These are phyloP conservation scores for Arachis monticola DNA, from an alignment of 331 rosid genomes.

Conservation along the genomic window DNA sequence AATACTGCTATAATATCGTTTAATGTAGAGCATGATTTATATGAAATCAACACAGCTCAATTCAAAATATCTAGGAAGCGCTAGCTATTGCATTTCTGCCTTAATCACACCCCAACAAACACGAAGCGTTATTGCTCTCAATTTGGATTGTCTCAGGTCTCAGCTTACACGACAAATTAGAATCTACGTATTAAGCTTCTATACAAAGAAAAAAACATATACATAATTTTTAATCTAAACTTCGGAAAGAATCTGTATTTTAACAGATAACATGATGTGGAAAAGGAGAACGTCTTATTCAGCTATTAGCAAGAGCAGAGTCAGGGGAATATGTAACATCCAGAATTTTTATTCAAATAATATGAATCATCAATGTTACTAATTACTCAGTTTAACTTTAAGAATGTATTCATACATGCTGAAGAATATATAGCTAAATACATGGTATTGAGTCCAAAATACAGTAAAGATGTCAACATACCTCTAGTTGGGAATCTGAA, in stretches of 20 bases:
- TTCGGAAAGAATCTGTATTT: neutral
- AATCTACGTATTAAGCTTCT: conserved; percentile 10
- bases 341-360: neutral
- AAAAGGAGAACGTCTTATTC: neutral
- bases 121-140: neutral
- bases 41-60: conserved; percentile 3
- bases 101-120: conserved; percentile 1
- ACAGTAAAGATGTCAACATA: conserved; percentile 38
- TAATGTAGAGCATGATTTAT: conserved; percentile 1
- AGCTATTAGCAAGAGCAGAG: neutral
- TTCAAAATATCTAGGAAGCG: conserved; percentile 7
- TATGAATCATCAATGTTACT: conserved; percentile 12
- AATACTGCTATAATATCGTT: neutral
- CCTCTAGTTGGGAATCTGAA: conserved; percentile 69
- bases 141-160: conserved; percentile 1
- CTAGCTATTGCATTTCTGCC: neutral
- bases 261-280: conserved; percentile 12
- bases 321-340: neutral
- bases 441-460: neutral
- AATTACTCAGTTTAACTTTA: conserved; percentile 15
- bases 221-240: neutral
- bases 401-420: conserved; percentile 16
- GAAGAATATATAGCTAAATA: conserved; percentile 28
- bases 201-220: neutral
- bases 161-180: neutral